Evolutionary conservation across 1,284 basidiomycete species (phyloP), one percentile per base, ranked within the genome.

Genomic region (Rhizoctonia solani): DNA sequence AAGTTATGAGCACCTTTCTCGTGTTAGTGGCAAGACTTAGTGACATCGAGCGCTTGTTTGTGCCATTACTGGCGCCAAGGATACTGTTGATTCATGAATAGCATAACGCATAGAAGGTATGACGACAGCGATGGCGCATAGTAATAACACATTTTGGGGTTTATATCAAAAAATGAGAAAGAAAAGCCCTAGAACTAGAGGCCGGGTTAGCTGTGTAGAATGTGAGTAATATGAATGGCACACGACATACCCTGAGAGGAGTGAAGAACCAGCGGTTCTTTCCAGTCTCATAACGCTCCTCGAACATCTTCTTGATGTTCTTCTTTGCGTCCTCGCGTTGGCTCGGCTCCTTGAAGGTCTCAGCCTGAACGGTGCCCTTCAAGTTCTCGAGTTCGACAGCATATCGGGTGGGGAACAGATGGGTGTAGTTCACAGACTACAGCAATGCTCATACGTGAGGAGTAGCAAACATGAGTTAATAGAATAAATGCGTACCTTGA

Each of bases 261-360:
- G 87, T 84, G 86, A 93, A 93, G 85, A 94, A 96, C 94, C 94
- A 96, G 79, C 88, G 89, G 87, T 95, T 96, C 85, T 94, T 93
- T 70, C 95, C 94, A 69, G 83, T 81, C 68, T 84, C 83, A 86
- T 97, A 96, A 71, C 93, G 83, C 76, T 97, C 93, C 87, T 97
- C 95, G 69, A 98, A 81, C 77, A 92, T 79, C 82, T 96, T 96
- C 87, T 96, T 97, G 79, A 97, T 87, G 74, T 83, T 88, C 86
- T 98, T 98, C 85, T 96, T 97, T 69, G 93, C 85, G 74, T 95
- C 88, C 81, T 93, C 91, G 74, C 94, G 87, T 78, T 94, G 91
- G 74, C 93, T 85, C 53, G 90, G 90, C 84, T 98, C 93, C 83
- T 95, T 95, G 88, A 97, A 96, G 70, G 94, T 95, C 71, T 97